Evolutionary conservation across 306 rosid genomes (phyloP).

Genomic region (Hylodesmum podocarpum): DNA sequence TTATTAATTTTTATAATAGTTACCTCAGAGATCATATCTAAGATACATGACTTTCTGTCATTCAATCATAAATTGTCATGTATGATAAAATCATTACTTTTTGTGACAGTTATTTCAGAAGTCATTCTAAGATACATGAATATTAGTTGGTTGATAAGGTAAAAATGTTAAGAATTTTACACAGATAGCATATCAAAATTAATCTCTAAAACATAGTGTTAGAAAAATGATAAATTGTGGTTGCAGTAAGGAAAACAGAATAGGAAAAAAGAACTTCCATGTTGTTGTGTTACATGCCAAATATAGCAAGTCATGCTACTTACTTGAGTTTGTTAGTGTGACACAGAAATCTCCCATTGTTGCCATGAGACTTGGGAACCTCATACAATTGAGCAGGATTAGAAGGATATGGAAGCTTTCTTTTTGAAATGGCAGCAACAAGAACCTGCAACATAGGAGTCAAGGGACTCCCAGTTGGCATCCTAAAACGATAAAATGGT

Average conservation of each 20-base stretch:
- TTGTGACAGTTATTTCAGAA: neutral
- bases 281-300: neutral
- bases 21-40: too few species aligned
- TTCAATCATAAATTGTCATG: neutral
- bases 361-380: conserved; percentile 40
- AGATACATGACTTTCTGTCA: too few species aligned
- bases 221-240: neutral
- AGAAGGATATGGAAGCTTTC: conserved; percentile 65
- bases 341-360: conserved; percentile 51
- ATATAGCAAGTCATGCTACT: conserved; percentile 7
- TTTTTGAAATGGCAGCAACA: conserved; percentile 74
- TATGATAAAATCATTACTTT: neutral
- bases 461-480: conserved; percentile 80
- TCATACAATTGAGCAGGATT: conserved; percentile 59
- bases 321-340: conserved; percentile 83
- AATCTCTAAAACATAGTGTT: neutral
- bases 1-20: too few species aligned
- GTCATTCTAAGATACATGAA: neutral
- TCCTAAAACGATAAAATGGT: conserved; percentile 64
- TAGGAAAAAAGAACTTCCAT: neutral
- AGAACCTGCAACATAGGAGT: conserved; percentile 89
- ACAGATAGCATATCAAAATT: neutral
- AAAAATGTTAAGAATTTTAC: neutral
- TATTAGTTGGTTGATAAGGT: neutral
- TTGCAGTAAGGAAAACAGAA: neutral